Percentiles rank a stretch among this genome's conserved stretches.
Evolutionary conservation across 2,329 filamentous ascomycete genomes (phyloP).

Genomic region (Neophaeococcomyces mojaviensis): DNA sequence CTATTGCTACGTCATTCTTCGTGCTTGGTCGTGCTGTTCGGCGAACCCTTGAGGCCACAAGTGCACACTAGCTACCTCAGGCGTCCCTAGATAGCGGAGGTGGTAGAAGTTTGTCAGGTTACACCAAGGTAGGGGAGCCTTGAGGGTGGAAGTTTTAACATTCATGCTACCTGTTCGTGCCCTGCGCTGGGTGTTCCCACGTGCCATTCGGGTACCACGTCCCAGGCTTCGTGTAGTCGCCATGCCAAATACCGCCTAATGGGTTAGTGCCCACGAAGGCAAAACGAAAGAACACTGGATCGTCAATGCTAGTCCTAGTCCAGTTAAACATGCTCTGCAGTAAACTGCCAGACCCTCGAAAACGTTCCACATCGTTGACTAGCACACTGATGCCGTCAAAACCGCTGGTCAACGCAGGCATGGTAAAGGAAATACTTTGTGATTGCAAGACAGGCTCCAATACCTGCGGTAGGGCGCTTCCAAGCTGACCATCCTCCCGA

Average conservation of each 20-base stretch:
- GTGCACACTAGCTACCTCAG: too few species aligned
- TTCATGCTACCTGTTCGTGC: background rate
- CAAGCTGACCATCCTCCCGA: conserved; percentile 25
- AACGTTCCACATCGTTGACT: conserved; percentile 22
- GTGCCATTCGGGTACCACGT: conserved; percentile 9
- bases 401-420: background rate
- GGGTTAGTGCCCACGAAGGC: conserved; percentile 1
- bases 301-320: conserved; percentile 6
- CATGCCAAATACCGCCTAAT: conserved; percentile 10
- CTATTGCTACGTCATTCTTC: too few species aligned
- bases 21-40: too few species aligned
- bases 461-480: conserved; percentile 10
- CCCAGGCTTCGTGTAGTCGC: conserved; percentile 8
- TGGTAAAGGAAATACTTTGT: conserved; percentile 10
- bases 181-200: background rate
- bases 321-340: conserved; percentile 9
- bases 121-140: too few species aligned
- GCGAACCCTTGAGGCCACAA: too few species aligned
- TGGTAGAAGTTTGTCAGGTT: too few species aligned
- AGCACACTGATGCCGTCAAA: conserved; percentile 20
- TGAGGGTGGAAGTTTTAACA: too few species aligned
- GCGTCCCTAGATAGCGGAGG: too few species aligned
- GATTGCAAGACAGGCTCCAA: conserved; percentile 3
- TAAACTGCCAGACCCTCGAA: conserved; percentile 1
- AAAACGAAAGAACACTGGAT: conserved; percentile 30